These are phyloP conservation scores for Paxillus ammoniavirescens DNA, from an alignment of 768 basidiomycete genomes.

Conservation along the genomic window DNA sequence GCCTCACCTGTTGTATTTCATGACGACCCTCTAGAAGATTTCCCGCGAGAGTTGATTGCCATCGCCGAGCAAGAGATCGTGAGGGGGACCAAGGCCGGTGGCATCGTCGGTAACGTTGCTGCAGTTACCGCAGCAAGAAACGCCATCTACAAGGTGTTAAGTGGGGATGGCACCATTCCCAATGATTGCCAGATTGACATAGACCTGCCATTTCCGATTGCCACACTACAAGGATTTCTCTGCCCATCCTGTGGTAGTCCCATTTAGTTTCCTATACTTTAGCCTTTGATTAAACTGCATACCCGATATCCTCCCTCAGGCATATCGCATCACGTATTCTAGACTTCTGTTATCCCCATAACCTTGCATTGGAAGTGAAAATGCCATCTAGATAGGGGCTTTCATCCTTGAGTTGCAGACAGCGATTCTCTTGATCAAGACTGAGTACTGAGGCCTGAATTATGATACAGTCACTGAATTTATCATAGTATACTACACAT, in stretches of 20 bases:
- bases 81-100: constrained; percentile 41
- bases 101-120: constrained; percentile 50
- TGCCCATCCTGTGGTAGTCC: constrained; percentile 46
- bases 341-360: too few species aligned
- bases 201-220: constrained; percentile 20
- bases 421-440: too few species aligned
- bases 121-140: constrained; percentile 47
- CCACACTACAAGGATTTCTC: constrained; percentile 26
- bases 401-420: too few species aligned
- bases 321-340: background rate
- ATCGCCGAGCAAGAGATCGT: constrained; percentile 55
- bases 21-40: constrained; percentile 5
- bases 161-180: constrained; percentile 25
- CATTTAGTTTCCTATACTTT: constrained; percentile 30
- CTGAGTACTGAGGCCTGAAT: background rate
- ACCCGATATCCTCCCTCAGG: background rate
- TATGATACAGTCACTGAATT: constrained; percentile 7
- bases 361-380: too few species aligned
- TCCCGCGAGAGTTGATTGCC: constrained; percentile 40
- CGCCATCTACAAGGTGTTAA: constrained; percentile 42
- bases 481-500: constrained; percentile 7
- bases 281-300: background rate
- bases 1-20: background rate
- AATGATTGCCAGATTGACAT: constrained; percentile 36
- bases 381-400: too few species aligned